Evolutionary conservation across 805 yeast species (phyloP), one percentile per base, ranked within the genome.

Genomic region (Sungouiozyma intestinalis): DNA sequence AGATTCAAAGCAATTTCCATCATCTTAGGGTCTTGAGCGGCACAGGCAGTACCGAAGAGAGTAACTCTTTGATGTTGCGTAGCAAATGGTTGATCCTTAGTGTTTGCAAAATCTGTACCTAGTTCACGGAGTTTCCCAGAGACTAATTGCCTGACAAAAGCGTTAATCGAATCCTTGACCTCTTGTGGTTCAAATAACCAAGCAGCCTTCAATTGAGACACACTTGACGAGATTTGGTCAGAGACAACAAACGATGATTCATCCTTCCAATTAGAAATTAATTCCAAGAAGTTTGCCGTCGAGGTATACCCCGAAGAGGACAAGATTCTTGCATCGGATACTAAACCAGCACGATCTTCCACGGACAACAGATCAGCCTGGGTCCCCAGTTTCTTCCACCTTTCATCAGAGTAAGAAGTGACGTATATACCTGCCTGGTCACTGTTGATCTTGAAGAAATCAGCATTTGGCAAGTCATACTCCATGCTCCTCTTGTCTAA

Each of bases 281-380:
- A 72, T 46, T 68, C 65, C 50, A 81, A 72, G 55, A 81, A 71
- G 51, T 71, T 77, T 3, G 76, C 67, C 29, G 87, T 75, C 19
- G 79, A 67, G 43, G 80, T 74, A 52, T 73, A 72, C 24, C 92
- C 92, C 16, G 90, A 77, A 20, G 78, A 65, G 4, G 90, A 76
- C 50, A 82, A 69, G 7, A 85, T 74, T 40, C 73, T 76, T 16
- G 84, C 84, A 64, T 84, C 94, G n/a, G 88, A 82, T 38, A 83
- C 81, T 51, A 81, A 70, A 35, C 88, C 90, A 43, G 81, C 77
- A 62, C 85, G 76, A 62, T 84, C 94, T 58, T 80, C 84, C 40
- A 79, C 81, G 9, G 85, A 71, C 52, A 84, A 70, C 51, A 72
- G 64, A 34, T 77, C 77, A 9, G 69, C 68, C 34, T 71, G 72